A percentile compares a stretch with the other conserved stretches of the same genome.
These are phyloP conservation scores for Tanacetum coccineum DNA, from an alignment of 129 eudicot species.

Conservation along the genomic window DNA sequence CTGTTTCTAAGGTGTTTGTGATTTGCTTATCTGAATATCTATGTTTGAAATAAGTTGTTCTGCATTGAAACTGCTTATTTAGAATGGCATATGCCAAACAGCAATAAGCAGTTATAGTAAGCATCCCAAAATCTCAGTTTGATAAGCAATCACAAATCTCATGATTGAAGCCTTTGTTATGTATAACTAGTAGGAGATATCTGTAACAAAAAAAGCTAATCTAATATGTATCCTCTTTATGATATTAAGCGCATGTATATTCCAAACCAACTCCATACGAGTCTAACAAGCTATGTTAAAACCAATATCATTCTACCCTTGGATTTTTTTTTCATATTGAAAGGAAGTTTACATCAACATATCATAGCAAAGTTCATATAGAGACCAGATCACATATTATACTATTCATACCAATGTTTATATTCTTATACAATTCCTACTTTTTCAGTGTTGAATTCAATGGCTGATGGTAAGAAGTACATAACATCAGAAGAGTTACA, in stretches of 20 bases:
- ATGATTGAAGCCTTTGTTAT: neutral
- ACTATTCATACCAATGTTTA: neutral
- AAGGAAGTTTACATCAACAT: too few species aligned
- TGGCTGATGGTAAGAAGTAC: constrained; percentile 60
- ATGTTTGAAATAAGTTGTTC: too few species aligned
- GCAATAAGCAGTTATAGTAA: too few species aligned
- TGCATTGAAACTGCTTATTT: too few species aligned
- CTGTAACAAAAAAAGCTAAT: constrained; percentile 2
- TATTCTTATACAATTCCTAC: neutral
- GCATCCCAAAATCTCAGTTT: too few species aligned
- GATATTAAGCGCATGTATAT: neutral
- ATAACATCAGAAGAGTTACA: constrained; percentile 65
- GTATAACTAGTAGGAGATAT: neutral
- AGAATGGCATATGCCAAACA: too few species aligned
- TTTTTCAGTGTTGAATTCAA: constrained; percentile 31
- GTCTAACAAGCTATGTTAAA: neutral
- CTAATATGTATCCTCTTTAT: neutral
- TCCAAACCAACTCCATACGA: neutral
- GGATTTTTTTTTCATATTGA: too few species aligned
- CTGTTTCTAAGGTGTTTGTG: too few species aligned
- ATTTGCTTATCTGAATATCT: too few species aligned
- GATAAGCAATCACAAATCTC: too few species aligned
- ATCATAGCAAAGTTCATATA: too few species aligned
- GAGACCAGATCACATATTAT: neutral
- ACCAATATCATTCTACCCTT: too few species aligned